Conservation (phyloP, 1,284 basidiomycete genomes). For the Pseudozyma sp. region DNA sequence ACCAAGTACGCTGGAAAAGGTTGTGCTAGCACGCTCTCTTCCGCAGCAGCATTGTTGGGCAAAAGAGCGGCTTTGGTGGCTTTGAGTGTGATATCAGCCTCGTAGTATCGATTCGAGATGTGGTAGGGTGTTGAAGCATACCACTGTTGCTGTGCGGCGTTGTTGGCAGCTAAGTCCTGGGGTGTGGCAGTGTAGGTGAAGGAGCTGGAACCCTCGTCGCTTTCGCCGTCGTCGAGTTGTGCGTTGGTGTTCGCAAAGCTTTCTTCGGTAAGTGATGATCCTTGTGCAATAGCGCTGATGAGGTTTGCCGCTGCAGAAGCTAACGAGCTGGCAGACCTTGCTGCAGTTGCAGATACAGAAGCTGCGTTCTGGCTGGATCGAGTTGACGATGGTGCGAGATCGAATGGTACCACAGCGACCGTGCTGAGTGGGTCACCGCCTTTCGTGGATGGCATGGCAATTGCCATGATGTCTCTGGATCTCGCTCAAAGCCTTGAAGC, state of each 20-base stretch:
- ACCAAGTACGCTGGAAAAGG: slow-evolving; percentile 37
- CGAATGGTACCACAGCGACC: slow-evolving; percentile 37
- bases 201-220: slow-evolving; percentile 35
- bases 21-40: slow-evolving; percentile 7
- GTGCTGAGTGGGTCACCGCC: slow-evolving; percentile 22
- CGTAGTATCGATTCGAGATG: slow-evolving; percentile 61
- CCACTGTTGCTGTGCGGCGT: slow-evolving; percentile 8
- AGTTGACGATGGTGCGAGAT: slow-evolving; percentile 5
- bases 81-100: slow-evolving; percentile 50
- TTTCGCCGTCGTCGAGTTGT: slow-evolving; percentile 8
- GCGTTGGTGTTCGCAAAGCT: too few relatives aligned
- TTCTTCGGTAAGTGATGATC: background rate
- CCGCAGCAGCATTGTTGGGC: background rate
- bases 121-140: slow-evolving; percentile 38
- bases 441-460: background rate
- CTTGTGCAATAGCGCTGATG: slow-evolving; percentile 43
- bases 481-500: too few relatives aligned
- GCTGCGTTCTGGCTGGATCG: background rate
- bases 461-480: slow-evolving; percentile 22
- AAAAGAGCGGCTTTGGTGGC: slow-evolving; percentile 21
- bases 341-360: background rate
- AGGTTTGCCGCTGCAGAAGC: slow-evolving; percentile 35
- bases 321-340: slow-evolving; percentile 11
- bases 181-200: slow-evolving; percentile 33
- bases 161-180: background rate